Percentiles rank a stretch among this genome's conserved stretches.
These are phyloP conservation scores for Lactarius psammicola DNA, from an alignment of 768 basidiomycete species.

Conservation along the genomic window DNA sequence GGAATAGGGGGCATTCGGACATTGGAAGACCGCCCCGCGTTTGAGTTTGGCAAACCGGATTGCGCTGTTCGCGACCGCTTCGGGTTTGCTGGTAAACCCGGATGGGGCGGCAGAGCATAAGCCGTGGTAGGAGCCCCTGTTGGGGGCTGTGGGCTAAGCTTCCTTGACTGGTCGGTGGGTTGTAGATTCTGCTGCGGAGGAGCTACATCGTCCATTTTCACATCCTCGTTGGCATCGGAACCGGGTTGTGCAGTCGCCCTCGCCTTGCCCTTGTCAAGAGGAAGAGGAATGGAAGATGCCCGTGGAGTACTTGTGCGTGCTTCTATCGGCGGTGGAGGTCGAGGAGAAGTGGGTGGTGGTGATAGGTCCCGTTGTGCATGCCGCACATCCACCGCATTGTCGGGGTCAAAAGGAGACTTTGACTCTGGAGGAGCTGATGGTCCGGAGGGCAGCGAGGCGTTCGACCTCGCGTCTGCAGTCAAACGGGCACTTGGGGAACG, in stretches of 20 bases:
- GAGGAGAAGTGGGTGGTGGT: conserved; percentile 15
- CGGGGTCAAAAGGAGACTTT: conserved; percentile 2
- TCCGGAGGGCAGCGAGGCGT: not conserved
- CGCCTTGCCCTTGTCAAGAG: conserved; percentile 23
- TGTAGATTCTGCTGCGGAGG: conserved; percentile 12
- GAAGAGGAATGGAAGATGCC: not conserved
- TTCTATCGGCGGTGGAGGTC: not conserved
- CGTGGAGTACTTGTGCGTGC: not conserved
- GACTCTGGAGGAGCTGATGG: conserved; percentile 11
- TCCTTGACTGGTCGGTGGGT: conserved; percentile 16
- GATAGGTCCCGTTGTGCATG: conserved; percentile 13
- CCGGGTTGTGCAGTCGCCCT: conserved; percentile 14
- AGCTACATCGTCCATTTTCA: conserved; percentile 21
- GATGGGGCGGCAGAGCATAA: conserved; percentile 5
- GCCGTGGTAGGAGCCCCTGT: conserved; percentile 1
- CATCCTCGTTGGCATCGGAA: conserved; percentile 15
- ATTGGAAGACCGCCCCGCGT: conserved; percentile 13
- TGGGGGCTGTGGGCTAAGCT: conserved; percentile 19
- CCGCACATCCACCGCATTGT: conserved; percentile 4
- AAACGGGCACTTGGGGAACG: conserved; percentile 20
- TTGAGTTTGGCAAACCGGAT: not conserved
- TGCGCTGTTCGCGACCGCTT: conserved; percentile 18
- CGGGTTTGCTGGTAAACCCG: conserved; percentile 1
- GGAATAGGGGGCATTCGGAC: conserved; percentile 22
- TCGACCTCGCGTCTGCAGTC: conserved; percentile 2